Evolutionary conservation across 2,329 filamentous ascomycete species (phyloP).

Genomic region (Dothiorella sarmentorum): DNA sequence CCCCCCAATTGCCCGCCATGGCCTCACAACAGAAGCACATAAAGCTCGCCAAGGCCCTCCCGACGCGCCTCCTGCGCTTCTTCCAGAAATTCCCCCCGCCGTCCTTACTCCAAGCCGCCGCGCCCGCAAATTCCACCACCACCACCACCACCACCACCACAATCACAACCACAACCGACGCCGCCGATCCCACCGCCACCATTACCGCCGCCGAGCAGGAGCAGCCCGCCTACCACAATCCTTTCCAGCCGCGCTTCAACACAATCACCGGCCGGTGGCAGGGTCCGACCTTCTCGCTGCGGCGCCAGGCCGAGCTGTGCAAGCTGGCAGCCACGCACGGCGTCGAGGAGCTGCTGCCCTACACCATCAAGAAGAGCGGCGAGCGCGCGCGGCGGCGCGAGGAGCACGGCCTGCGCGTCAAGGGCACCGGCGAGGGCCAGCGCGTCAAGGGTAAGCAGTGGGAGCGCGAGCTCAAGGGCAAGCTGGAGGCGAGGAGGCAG

Average conservation of each 20-base stretch:
- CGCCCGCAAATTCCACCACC: slow-evolving; percentile 38
- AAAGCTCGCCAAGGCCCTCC: slow-evolving; percentile 67
- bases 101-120: slow-evolving; percentile 41
- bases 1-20: slow-evolving; percentile 24
- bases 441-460: slow-evolving; percentile 92
- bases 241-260: slow-evolving; percentile 78
- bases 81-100: slow-evolving; percentile 83
- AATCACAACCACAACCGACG: slow-evolving; percentile 20
- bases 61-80: slow-evolving; percentile 75
- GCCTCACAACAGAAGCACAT: slow-evolving; percentile 33
- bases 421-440: slow-evolving; percentile 89
- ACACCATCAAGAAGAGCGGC: slow-evolving; percentile 71
- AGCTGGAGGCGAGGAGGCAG: slow-evolving; percentile 82
- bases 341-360: slow-evolving; percentile 76
- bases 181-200: slow-evolving; percentile 38
- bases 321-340: slow-evolving; percentile 77
- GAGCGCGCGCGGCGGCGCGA: slow-evolving; percentile 56
- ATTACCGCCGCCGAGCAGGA: slow-evolving; percentile 24
- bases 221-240: slow-evolving; percentile 62
- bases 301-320: slow-evolving; percentile 85
- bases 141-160: slow-evolving; percentile 21
- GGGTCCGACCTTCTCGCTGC: slow-evolving; percentile 75
- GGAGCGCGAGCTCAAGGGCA: slow-evolving; percentile 79
- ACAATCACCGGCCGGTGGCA: slow-evolving; percentile 78
- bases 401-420: slow-evolving; percentile 77